A percentile compares a stretch with the other conserved stretches of the same genome.
Evolutionary conservation across 2,329 filamentous ascomycete species (phyloP).

Genomic region (Teratosphaeria nubilosa): DNA sequence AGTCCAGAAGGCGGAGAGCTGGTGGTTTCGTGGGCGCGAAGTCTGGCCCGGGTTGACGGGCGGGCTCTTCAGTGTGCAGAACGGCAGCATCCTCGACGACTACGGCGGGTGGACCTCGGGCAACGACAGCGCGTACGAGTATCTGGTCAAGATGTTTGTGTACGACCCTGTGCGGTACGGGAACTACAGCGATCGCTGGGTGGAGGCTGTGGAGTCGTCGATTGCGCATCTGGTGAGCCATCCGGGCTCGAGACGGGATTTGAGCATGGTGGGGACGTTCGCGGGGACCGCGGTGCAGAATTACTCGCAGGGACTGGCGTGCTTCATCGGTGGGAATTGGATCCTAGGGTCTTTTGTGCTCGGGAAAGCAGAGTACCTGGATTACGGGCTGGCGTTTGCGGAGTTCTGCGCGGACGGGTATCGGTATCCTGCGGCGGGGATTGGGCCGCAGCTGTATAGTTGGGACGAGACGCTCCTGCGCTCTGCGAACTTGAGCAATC

Average conservation of each 20-base stretch:
- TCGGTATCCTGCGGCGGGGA: background rate
- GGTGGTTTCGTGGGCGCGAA: background rate
- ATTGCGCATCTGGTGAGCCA: constrained; percentile 20
- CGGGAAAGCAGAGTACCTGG: background rate
- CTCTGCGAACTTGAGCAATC: background rate
- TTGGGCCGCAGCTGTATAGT: constrained; percentile 1
- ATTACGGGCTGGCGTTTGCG: constrained; percentile 1
- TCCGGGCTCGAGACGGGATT: constrained; percentile 7
- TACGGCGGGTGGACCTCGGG: constrained; percentile 25
- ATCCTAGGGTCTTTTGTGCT: constrained; percentile 20
- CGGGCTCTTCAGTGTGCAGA: constrained; percentile 15
- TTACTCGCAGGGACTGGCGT: constrained; percentile 19
- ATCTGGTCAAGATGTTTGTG: constrained; percentile 25
- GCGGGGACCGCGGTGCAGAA: constrained; percentile 5
- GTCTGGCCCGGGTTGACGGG: constrained; percentile 16
- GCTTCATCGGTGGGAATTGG: constrained; percentile 26
- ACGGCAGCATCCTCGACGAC: constrained; percentile 18
- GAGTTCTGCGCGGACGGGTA: constrained; percentile 6
- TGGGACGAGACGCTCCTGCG: constrained; percentile 1
- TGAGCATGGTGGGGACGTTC: constrained; percentile 2
- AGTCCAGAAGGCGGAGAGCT: background rate
- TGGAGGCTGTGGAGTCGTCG: constrained; percentile 21
- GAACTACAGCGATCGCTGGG: constrained; percentile 20
- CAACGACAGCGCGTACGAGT: constrained; percentile 25
- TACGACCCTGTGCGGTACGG: constrained; percentile 16